Base-by-base conservation (phyloP, 768 basidiomycete genomes). In the Rhodotorula graminis region DNA sequence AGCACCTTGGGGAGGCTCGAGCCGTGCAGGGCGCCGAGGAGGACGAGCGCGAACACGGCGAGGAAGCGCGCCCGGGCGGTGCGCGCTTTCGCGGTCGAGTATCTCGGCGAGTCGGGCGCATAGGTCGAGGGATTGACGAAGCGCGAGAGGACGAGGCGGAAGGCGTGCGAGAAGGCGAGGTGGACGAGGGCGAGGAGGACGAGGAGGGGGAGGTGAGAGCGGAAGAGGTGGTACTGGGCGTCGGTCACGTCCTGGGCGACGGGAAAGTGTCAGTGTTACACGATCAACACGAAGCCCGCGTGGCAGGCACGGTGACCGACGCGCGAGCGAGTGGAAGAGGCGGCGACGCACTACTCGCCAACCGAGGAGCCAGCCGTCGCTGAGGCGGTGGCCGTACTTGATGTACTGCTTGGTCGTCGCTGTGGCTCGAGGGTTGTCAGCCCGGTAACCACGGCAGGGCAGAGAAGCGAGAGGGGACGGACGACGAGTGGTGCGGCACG, bases 181-280 rank as follows among this genome's bases (percentile, higher is more conserved):
- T 89, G 90, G n/a, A 84, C 77, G 40, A 82, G 69, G 25, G 83
- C 82, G 42, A 90, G 83, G 55, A 80, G 55, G 50, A 84, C 77
- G 9, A 98, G 85, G 11, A 88, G 80, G 11, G 88, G 86, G 59
- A 97, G 79, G 79, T 93, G 91, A 76, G 85, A 84, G 52, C 96
- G 87, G 81, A 99, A 96, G 7, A 88, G 85, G 37, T 89, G 89
- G 80, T 93, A 97, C 83, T 98, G 96, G 0, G 85, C 83, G 78
- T 98, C 96, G 73, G 91, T 92, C 78, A 89, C 91, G 81, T 99
- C 96, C 95, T 97, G 75, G 42, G 31, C 25, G 29, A 23, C 55
- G 18, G 50, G 33, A 8, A 27, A 60, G 58, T 71, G 27, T 23
- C 11, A 44, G 65, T 50, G 27, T 49, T 27, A 25, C 7, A 29